A percentile compares a stretch with the other conserved stretches of the same genome.
Conservation (phyloP, 495 filamentous ascomycete genomes). For the Immersiella caudata region DNA sequence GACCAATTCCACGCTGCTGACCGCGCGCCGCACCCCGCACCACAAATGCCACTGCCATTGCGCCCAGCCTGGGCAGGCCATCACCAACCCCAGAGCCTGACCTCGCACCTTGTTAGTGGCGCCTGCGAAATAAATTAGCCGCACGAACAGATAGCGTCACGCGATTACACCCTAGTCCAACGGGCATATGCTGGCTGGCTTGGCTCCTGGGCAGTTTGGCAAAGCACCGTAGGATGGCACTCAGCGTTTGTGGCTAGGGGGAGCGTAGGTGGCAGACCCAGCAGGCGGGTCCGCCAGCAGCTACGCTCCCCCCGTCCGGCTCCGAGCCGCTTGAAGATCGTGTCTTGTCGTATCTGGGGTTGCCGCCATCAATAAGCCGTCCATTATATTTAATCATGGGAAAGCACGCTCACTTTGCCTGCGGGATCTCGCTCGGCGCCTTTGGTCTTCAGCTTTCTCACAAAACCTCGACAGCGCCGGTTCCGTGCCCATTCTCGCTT, state of each 20-base stretch:
- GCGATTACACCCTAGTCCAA: conserved; percentile 31
- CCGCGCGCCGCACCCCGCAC: conserved; percentile 11
- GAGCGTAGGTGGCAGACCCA: neutral
- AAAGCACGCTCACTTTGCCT: conserved; percentile 20
- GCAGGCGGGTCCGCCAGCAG: neutral
- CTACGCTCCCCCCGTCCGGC: conserved; percentile 6
- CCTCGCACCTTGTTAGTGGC: neutral
- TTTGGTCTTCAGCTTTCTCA: conserved; percentile 12
- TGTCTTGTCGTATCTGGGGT: conserved; percentile 8
- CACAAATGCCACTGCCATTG: conserved; percentile 7
- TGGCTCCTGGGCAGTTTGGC: conserved; percentile 16
- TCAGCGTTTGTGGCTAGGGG: neutral
- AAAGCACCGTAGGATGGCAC: neutral
- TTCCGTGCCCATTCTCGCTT: neutral
- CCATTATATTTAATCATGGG: conserved; percentile 36
- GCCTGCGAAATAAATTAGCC: conserved; percentile 27
- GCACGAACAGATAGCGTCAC: conserved; percentile 30
- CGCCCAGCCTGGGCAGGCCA: neutral
- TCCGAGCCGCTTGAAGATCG: conserved; percentile 16
- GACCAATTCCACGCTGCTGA: conserved; percentile 12
- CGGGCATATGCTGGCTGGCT: conserved; percentile 22
- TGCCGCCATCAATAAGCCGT: conserved; percentile 25
- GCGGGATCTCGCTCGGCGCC: conserved; percentile 21
- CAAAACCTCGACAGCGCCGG: neutral
- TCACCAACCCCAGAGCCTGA: neutral